Evolutionary conservation across 768 basidiomycete species (phyloP), one percentile per base, ranked within the genome.

Genomic region (Phallus indusiatus): DNA sequence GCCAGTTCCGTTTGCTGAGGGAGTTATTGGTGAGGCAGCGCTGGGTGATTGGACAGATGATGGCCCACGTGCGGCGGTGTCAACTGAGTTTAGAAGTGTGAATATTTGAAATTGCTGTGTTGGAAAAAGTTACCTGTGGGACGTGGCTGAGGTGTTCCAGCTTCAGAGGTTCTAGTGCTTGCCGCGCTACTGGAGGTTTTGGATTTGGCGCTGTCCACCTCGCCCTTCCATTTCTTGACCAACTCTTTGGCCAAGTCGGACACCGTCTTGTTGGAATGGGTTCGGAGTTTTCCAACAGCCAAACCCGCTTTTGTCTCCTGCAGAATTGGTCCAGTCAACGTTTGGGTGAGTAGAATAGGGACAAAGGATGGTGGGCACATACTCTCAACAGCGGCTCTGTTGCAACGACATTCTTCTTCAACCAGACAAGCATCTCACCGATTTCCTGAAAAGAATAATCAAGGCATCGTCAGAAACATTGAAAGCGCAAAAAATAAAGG

Each of bases 271-370:
- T 80, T 74, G 0, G 79, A 74, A 70, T 93, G 86, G 33, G 79
- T 77, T 51, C 93, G 82, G 17, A 94, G 79, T 74, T 94, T 94
- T 55, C 92, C 91, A 1, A 96, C 91, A 0, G 91, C 88, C n/a
- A 95, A 74, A 53, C 93, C 93, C 3, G 86, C 88, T 71, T 88
- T 94, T 71, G 90, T 94, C 73, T 94, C 92, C 93, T 94, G 66
- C n/a, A 47, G 28, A 28, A 28, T 28, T 28, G 28, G 28, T 3
- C 28, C 4, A 3, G 28, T 28, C 28, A 28, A n/a, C n/a, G 28
- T 28, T 28, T 28, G 28, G 28, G 28, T 28, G 7, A 28, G 28
- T 28, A 28, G 28, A 28, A 28, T 28, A 28, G 28, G 28, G 28
- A 7, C 4, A 7, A 7, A 28, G 28, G 7, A 7, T 28, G 28